Evolutionary conservation across 2,329 filamentous ascomycete species (phyloP).

Genomic region (Blastomyces gilchristii): DNA sequence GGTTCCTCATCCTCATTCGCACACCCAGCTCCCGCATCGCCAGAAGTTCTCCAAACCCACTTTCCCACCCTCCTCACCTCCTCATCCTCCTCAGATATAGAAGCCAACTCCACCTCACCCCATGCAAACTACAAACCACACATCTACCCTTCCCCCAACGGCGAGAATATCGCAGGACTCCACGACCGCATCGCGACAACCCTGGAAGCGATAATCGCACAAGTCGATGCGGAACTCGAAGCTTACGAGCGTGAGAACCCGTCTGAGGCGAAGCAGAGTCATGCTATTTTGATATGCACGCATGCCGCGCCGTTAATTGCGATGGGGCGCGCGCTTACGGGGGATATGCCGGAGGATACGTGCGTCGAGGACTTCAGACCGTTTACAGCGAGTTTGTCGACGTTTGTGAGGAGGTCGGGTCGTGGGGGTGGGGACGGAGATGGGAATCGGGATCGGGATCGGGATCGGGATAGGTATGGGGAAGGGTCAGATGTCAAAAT

Average conservation of each 20-base stretch:
- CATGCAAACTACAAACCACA: constrained; percentile 44
- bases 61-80: constrained; percentile 47
- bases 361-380: constrained; percentile 71
- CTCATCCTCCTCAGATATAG: constrained; percentile 28
- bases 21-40: constrained; percentile 66
- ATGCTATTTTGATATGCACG: constrained; percentile 66
- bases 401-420: constrained; percentile 45
- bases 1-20: constrained; percentile 67
- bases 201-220: constrained; percentile 58
- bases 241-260: constrained; percentile 41
- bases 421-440: constrained; percentile 8
- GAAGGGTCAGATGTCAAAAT: constrained; percentile 6
- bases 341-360: constrained; percentile 59
- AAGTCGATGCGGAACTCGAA: constrained; percentile 52
- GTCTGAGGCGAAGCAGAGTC: constrained; percentile 43
- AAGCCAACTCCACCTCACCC: constrained; percentile 32
- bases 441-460: constrained; percentile 7
- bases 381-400: constrained; percentile 71
- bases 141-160: constrained; percentile 59
- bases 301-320: constrained; percentile 88
- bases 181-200: constrained; percentile 68
- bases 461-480: neutral
- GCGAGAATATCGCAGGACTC: constrained; percentile 69
- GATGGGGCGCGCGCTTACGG: constrained; percentile 72
- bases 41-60: constrained; percentile 51